Evolutionary conservation across 352 stramenopile species (phyloP).

Genomic region (Pythium scleroteichum): DNA sequence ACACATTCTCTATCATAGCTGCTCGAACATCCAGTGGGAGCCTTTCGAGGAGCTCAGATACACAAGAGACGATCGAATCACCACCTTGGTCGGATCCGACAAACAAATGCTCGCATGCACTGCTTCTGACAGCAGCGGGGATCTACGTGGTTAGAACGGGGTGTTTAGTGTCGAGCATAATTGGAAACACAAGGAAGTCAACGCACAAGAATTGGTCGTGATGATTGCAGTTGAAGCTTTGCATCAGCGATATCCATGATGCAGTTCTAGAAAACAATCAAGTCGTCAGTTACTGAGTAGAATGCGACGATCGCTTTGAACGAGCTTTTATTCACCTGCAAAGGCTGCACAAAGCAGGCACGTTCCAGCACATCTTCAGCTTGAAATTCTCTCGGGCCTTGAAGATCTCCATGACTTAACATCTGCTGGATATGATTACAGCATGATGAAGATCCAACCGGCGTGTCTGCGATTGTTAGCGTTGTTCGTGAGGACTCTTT

Average conservation of each 20-base stretch:
- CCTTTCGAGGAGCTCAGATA: slow-evolving; percentile 58
- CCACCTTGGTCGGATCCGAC: slow-evolving; percentile 33
- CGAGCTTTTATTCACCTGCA: slow-evolving; percentile 12
- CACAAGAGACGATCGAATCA: slow-evolving; percentile 53
- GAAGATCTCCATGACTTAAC: too few relatives aligned
- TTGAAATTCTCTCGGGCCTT: too few relatives aligned
- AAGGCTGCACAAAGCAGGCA: slow-evolving; percentile 70
- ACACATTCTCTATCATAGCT: slow-evolving; percentile 70
- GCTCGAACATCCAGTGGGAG: slow-evolving; percentile 63
- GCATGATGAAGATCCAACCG: slow-evolving; percentile 44
- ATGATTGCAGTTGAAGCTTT: slow-evolving; percentile 13
- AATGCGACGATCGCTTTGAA: neutral
- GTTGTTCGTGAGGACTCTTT: neutral
- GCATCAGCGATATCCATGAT: slow-evolving; percentile 30
- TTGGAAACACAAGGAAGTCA: neutral
- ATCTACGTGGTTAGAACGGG: slow-evolving; percentile 19
- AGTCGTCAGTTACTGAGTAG: neutral
- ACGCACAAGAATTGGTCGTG: slow-evolving; percentile 15
- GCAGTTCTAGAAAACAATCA: slow-evolving; percentile 12
- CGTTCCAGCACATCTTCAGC: slow-evolving; percentile 72
- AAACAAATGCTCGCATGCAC: slow-evolving; percentile 34
- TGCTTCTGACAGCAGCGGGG: slow-evolving; percentile 17
- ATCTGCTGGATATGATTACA: slow-evolving; percentile 39
- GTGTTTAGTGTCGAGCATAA: neutral
- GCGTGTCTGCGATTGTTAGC: slow-evolving; percentile 37